A percentile compares a stretch with the other conserved stretches of the same genome.
phyloP scores from a whole-genome alignment of 164 flowering plant genomes.

The Cinnamomum micranthum region DNA sequence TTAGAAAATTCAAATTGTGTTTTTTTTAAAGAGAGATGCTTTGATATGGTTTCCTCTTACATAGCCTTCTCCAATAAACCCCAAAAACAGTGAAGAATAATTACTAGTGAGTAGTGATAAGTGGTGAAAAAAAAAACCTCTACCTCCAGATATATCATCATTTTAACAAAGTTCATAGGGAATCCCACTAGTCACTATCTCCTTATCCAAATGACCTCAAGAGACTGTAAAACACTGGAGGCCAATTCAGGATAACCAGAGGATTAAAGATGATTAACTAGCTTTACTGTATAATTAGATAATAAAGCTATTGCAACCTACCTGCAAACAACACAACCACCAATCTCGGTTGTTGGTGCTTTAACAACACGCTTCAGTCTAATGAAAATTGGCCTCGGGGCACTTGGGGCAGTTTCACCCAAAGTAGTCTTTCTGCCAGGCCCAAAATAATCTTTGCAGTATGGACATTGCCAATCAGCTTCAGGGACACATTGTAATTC shows the following conservation, averaged over 20 bases:
- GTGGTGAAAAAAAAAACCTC: not conserved
- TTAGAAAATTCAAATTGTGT: no score
- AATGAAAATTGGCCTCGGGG: conserved; percentile 41
- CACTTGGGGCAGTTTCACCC: conserved; percentile 28
- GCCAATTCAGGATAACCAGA: not conserved
- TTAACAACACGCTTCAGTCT: conserved; percentile 64
- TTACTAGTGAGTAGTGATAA: not conserved
- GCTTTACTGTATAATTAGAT: not conserved
- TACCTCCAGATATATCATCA: no score
- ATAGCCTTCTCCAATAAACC: no score
- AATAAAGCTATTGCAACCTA: conserved; percentile 13
- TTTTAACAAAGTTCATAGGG: no score
- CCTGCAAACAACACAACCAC: conserved; percentile 97
- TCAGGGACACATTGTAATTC: conserved; percentile 41
- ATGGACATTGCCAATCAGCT: conserved; percentile 57
- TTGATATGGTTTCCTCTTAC: no score
- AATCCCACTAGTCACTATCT: no score
- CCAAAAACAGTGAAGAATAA: not conserved
- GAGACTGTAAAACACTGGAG: not conserved
- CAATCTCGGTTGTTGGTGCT: conserved; percentile 61
- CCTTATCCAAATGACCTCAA: not conserved
- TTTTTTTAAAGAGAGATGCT: no score
- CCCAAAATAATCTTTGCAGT: conserved; percentile 51
- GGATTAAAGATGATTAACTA: not conserved
- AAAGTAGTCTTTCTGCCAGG: conserved; percentile 24